Evolutionary conservation across 306 rosid species (phyloP).

Genomic region (Cajanus cajan): DNA sequence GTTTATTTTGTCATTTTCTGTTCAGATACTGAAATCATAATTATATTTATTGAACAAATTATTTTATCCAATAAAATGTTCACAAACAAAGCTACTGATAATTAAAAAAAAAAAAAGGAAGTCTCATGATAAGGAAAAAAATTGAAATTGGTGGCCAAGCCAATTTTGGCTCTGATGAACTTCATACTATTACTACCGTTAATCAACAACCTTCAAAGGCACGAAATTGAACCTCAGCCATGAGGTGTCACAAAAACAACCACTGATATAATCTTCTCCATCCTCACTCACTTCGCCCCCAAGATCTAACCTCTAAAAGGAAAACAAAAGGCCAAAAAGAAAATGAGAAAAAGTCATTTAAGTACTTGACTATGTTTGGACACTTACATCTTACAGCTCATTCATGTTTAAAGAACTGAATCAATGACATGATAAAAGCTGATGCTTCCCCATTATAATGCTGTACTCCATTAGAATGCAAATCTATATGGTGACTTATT

Average conservation of each 20-base stretch:
- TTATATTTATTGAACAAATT: neutral
- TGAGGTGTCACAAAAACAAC: slow-evolving; percentile 3
- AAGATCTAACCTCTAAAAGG: slow-evolving; percentile 9
- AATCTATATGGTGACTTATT: slow-evolving; percentile 40
- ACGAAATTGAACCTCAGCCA: neutral
- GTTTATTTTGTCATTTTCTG: neutral
- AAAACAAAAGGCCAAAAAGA: slow-evolving; percentile 15
- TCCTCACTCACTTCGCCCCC: slow-evolving; percentile 1
- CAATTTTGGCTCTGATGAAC: neutral
- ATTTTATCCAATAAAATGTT: neutral
- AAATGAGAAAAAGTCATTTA: slow-evolving; percentile 27
- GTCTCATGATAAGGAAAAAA: neutral
- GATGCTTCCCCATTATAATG: slow-evolving; percentile 35
- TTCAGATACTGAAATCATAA: too few species aligned
- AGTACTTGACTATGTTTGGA: slow-evolving; percentile 37
- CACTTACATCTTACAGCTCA: slow-evolving; percentile 41
- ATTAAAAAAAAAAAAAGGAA: neutral
- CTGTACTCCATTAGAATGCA: slow-evolving; percentile 36
- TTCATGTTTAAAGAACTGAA: slow-evolving; percentile 43
- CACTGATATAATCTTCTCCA: neutral
- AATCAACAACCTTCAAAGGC: neutral
- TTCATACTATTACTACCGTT: neutral
- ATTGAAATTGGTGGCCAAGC: neutral
- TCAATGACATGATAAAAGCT: slow-evolving; percentile 51
- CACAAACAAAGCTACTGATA: neutral